Evolutionary conservation across 1,139 yeast species (phyloP).

Genomic region (Lodderomyces oxycetoniae): DNA sequence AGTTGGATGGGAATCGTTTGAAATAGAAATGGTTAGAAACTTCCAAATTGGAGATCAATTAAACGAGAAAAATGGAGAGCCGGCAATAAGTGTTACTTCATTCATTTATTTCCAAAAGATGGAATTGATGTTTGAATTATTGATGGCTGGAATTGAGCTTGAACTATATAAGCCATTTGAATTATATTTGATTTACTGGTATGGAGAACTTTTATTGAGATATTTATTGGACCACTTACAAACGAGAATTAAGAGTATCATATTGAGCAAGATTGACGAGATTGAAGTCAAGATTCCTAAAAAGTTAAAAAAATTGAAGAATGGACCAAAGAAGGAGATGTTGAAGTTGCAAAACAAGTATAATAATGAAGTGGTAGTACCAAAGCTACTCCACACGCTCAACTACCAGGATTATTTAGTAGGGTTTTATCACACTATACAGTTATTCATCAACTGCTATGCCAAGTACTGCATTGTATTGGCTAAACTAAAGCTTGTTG

Average conservation of each 20-base stretch:
- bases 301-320: conserved; percentile 47
- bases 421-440: conserved; percentile 36
- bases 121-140: conserved; percentile 65
- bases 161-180: conserved; percentile 76
- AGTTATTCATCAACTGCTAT: conserved; percentile 27
- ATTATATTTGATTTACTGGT: conserved; percentile 64
- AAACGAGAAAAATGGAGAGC: conserved; percentile 18
- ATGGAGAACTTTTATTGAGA: conserved; percentile 50
- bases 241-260: conserved; percentile 36
- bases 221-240: conserved; percentile 45
- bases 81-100: conserved; percentile 54
- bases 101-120: conserved; percentile 67
- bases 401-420: conserved; percentile 19
- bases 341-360: conserved; percentile 22
- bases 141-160: conserved; percentile 70
- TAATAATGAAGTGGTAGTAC: conserved; percentile 20
- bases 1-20: conserved; percentile 56
- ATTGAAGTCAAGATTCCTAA: conserved; percentile 35
- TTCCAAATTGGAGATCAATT: conserved; percentile 32
- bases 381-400: conserved; percentile 19
- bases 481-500: conserved; percentile 22
- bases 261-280: conserved; percentile 33
- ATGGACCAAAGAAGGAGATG: conserved; percentile 36
- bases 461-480: conserved; percentile 20
- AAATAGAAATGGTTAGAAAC: conserved; percentile 33